Evolutionary conservation across 768 basidiomycete genomes (phyloP).

Genomic region (Boletus sensibilis): DNA sequence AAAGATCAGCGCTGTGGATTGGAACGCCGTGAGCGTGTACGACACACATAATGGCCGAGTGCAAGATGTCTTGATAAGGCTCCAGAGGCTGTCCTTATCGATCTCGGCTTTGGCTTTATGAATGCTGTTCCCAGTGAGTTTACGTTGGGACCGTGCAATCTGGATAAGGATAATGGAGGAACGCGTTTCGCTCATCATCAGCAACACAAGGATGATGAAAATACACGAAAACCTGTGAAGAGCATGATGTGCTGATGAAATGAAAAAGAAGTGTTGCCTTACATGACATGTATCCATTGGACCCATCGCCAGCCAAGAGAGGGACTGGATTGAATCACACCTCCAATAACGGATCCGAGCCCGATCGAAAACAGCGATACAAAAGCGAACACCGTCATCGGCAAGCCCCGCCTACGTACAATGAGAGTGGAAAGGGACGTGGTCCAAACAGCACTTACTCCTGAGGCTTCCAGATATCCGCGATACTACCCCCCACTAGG

Average conservation of each 20-base stretch:
- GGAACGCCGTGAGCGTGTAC: not conserved
- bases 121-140: constrained; percentile 57
- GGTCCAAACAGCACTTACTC: constrained; percentile 43
- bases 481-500: constrained; percentile 67
- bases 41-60: constrained; percentile 67
- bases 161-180: constrained; percentile 65
- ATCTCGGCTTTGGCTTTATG: constrained; percentile 65
- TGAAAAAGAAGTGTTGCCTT: not conserved
- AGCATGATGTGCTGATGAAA: not conserved
- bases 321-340: constrained; percentile 60
- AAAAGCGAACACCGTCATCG: constrained; percentile 71
- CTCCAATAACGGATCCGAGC: constrained; percentile 60
- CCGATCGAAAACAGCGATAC: constrained; percentile 57
- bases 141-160: constrained; percentile 62
- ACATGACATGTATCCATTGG: constrained; percentile 75
- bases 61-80: constrained; percentile 65
- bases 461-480: constrained; percentile 64
- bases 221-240: constrained; percentile 47
- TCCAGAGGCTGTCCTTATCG: constrained; percentile 50
- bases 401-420: constrained; percentile 58
- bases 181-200: constrained; percentile 72
- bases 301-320: constrained; percentile 77
- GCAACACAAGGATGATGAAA: constrained; percentile 46
- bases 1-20: not conserved
- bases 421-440: not conserved